Percentiles rank a stretch among this genome's conserved stretches.
phyloP scores from a whole-genome alignment of 192 early-diverging fungal species.

The Chytriomyces hyalinus region DNA sequence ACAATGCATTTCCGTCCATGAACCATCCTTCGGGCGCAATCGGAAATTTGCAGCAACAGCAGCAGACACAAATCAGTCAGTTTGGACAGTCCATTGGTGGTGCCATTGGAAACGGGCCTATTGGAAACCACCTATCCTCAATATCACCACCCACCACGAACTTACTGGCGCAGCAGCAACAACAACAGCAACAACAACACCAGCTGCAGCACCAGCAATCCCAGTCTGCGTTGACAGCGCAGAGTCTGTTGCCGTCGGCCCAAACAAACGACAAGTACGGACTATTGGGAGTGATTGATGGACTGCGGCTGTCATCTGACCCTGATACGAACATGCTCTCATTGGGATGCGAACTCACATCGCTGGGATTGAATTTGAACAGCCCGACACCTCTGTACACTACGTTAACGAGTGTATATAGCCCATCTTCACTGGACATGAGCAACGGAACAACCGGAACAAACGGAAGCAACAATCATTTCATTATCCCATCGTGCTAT shows the following conservation, averaged over 20 bases:
- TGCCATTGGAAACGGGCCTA: too few species aligned
- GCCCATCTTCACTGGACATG: constrained; percentile 74
- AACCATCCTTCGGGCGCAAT: constrained; percentile 1
- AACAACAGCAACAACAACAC: constrained; percentile 19
- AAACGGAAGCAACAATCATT: constrained; percentile 50
- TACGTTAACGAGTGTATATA: constrained; percentile 89
- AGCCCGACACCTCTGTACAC: constrained; percentile 68
- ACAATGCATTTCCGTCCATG: background rate
- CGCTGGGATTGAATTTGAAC: constrained; percentile 72
- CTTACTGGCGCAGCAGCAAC: constrained; percentile 12
- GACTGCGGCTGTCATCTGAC: constrained; percentile 75
- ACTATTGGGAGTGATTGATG: constrained; percentile 84
- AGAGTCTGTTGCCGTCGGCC: constrained; percentile 19
- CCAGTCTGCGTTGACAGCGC: background rate
- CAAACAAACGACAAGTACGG: constrained; percentile 70
- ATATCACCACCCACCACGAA: constrained; percentile 38
- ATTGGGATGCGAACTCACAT: constrained; percentile 89
- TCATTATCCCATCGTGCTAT: constrained; percentile 85
- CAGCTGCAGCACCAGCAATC: constrained; percentile 25
- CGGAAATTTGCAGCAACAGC: constrained; percentile 31
- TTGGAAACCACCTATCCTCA: constrained; percentile 18
- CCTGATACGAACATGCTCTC: constrained; percentile 80
- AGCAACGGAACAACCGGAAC: background rate
- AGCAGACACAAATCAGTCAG: background rate
- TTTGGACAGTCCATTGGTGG: too few species aligned